Conservation (phyloP, 768 basidiomycete genomes). For the Filobasidium wieringae region DNA sequence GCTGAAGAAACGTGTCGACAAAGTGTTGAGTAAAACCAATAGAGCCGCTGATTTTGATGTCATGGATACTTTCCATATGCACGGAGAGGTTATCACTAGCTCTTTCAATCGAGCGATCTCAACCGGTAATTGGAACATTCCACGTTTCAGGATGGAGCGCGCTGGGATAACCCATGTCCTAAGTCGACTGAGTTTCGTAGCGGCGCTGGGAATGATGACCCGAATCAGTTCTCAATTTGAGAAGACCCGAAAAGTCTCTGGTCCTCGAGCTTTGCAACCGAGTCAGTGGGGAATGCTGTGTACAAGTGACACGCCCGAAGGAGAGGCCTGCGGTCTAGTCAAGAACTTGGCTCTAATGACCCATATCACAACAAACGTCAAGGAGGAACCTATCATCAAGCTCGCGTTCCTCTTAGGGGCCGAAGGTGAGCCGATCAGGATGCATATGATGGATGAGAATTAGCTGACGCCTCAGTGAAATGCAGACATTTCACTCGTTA, state of each 20-base stretch:
- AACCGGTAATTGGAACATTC: constrained; percentile 97
- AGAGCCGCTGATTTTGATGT: constrained; percentile 91
- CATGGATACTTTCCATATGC: constrained; percentile 76
- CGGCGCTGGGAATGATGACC: constrained; percentile 99
- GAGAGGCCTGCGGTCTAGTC: constrained; percentile 95
- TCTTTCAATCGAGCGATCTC: constrained; percentile 96
- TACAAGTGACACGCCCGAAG: constrained; percentile 97
- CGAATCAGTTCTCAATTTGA: constrained; percentile 97
- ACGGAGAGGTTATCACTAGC: constrained; percentile 88
- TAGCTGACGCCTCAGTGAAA: neutral
- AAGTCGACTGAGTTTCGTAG: constrained; percentile 87
- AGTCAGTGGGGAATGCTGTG: constrained; percentile 99
- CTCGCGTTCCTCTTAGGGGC: constrained; percentile 92
- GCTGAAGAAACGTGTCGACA: constrained; percentile 88
- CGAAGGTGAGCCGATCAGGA: constrained; percentile 52
- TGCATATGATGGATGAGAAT: neutral
- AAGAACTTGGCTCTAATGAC: constrained; percentile 99
- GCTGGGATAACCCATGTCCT: constrained; percentile 98
- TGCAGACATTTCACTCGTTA: constrained; percentile 75
- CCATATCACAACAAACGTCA: constrained; percentile 97
- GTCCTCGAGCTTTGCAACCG: constrained; percentile 89
- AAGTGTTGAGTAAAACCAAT: constrained; percentile 89
- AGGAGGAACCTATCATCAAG: constrained; percentile 82
- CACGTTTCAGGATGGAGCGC: constrained; percentile 98
- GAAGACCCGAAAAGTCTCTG: constrained; percentile 96